These are phyloP conservation scores for Trichoderma atrobrunneum DNA, from an alignment of 2,329 filamentous ascomycete genomes.

Conservation along the genomic window DNA sequence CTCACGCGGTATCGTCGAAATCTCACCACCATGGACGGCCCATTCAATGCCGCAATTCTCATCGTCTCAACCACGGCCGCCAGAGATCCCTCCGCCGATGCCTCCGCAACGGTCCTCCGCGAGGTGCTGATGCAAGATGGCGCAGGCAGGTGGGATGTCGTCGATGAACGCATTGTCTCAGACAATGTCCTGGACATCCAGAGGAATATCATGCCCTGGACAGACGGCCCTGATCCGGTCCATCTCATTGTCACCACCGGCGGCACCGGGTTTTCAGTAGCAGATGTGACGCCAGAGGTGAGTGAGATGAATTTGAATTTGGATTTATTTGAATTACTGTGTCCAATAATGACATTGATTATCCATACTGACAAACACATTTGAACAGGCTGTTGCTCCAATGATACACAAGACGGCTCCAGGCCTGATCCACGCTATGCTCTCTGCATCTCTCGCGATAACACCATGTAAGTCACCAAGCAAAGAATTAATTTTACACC, in stretches of 20 bases:
- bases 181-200: conserved; percentile 77
- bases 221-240: conserved; percentile 60
- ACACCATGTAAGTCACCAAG: conserved; percentile 74
- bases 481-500: not conserved
- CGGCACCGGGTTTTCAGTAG: conserved; percentile 85
- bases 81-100: conserved; percentile 74
- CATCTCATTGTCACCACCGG: conserved; percentile 87
- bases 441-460: conserved; percentile 75
- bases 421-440: conserved; percentile 93
- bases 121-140: conserved; percentile 67
- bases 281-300: conserved; percentile 87
- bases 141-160: conserved; percentile 67
- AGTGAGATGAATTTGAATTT: not conserved
- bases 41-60: conserved; percentile 72
- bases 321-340: not conserved
- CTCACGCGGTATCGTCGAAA: not conserved
- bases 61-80: conserved; percentile 89
- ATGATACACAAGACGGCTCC: conserved; percentile 83
- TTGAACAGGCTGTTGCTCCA: conserved; percentile 65
- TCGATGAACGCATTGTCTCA: conserved; percentile 70
- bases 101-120: conserved; percentile 63
- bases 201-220: conserved; percentile 66
- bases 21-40: conserved; percentile 18
- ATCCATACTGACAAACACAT: not conserved
- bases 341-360: not conserved